Conservation (phyloP, 2,329 filamentous ascomycete genomes). For the Dactylellina haptotyla region DNA sequence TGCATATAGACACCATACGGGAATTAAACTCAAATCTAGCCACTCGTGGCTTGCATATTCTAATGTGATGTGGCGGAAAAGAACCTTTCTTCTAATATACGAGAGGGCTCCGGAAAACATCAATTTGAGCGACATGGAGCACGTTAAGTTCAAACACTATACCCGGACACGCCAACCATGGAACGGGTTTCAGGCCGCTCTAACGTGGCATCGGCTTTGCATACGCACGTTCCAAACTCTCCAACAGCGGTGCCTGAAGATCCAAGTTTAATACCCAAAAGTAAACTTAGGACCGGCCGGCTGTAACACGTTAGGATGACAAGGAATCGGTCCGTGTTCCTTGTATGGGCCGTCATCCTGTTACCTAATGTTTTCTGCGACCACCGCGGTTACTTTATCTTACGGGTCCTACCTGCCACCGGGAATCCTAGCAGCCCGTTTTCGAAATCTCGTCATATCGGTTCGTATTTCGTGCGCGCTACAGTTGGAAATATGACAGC, state of each 20-base stretch:
- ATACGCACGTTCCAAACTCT: no score
- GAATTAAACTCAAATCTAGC: not conserved
- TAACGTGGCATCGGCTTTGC: no score
- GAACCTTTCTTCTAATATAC: not conserved
- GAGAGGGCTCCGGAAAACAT: not conserved
- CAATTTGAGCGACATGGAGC: constrained; percentile 1
- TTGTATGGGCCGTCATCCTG: not conserved
- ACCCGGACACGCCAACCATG: no score
- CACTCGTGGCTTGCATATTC: not conserved
- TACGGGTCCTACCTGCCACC: constrained; percentile 16
- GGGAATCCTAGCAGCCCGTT: constrained; percentile 2
- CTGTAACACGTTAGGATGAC: not conserved
- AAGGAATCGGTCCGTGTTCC: not conserved
- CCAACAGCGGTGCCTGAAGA: no score
- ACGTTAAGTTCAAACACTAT: no score
- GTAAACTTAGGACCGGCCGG: not conserved
- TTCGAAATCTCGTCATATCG: constrained; percentile 9
- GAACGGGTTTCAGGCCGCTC: no score
- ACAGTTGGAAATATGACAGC: no score
- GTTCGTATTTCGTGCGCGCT: no score
- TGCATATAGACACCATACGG: no score
- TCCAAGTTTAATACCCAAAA: not conserved
- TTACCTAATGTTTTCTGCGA: constrained; percentile 3
- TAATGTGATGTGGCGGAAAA: not conserved
- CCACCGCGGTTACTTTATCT: constrained; percentile 43